phyloP scores from a whole-genome alignment of 345 rosid species.

The Eutrema japonicum region DNA sequence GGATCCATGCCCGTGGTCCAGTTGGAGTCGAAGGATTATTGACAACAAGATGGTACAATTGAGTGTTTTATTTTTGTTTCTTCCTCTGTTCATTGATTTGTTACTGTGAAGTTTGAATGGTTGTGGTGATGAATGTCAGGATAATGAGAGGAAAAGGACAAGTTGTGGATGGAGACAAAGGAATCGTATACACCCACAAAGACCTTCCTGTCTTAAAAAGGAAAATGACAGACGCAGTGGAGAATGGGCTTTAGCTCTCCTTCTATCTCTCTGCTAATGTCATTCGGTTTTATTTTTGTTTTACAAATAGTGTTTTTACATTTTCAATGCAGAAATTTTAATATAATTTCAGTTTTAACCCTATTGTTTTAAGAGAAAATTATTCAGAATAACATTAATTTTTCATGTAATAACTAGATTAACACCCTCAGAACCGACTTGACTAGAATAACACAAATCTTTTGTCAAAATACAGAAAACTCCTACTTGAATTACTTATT shows the following conservation, averaged over 20 bases:
- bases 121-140: constrained; percentile 59
- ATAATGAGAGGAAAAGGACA: constrained; percentile 90
- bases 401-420: too few species aligned
- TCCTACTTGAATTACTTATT: too few species aligned
- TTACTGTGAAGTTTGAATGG: not conserved
- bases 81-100: constrained; percentile 14
- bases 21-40: constrained; percentile 97
- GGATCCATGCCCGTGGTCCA: constrained; percentile 99
- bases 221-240: constrained; percentile 14
- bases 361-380: too few species aligned
- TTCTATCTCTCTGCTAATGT: constrained; percentile 1
- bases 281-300: not conserved
- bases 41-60: constrained; percentile 86
- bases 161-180: constrained; percentile 90
- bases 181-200: constrained; percentile 71
- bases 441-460: too few species aligned
- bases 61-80: not conserved
- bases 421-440: too few species aligned
- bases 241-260: constrained; percentile 26
- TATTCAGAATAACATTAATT: too few species aligned
- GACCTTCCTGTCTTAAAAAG: constrained; percentile 49
- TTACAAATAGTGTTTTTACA: too few species aligned
- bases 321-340: too few species aligned
- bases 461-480: too few species aligned
- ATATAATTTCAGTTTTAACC: too few species aligned